Evolutionary conservation across 2,329 filamentous ascomycete genomes (phyloP), one percentile per base, ranked within the genome.

Genomic region (Incumbomyces lentus): DNA sequence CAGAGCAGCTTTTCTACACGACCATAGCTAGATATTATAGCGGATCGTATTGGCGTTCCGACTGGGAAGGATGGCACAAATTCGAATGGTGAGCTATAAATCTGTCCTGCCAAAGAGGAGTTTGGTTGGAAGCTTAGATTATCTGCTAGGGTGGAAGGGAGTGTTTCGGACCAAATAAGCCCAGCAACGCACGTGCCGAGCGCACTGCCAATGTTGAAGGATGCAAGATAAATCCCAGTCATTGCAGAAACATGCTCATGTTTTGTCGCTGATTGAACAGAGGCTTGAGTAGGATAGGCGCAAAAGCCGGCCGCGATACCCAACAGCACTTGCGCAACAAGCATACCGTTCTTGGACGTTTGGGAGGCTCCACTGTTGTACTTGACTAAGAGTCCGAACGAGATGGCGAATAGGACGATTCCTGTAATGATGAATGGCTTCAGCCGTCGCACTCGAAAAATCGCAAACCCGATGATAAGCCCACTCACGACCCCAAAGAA

Each of bases 221-320:
- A 62, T 0, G 67, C 64, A 0, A 70, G 54, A 34, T 49, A 48
- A 8, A 44, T 60, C 34, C 72, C 76, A 0, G 77, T 82, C 53
- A 82, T 72, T 51, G 80, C 73, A 32, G 78, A 78, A 26, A 82
- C 65, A 54, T 81, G 67, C 55, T 73, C 68, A 49, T 73, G 71
- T 40, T 67, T 69, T 1, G 68, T 67, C 0, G 68, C 69, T 5
- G 68, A 67, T 51, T 73, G 70, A 14, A 73, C 70, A 42, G 64
- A 67, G 17, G 68, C 69, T 49, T 72, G 69, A 0, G 69, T 63
- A 2, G 70, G 64, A 43, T 73, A 73, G 0, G 69, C 62, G 60
- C 81, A 82, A 61, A 82, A 66, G 39, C 78, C 78, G 32, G 77
- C 78, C 1, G 75, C 76, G 41, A 81, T 68, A 53, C 79, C 79